A percentile compares a stretch with the other conserved stretches of the same genome.
Conservation (phyloP, 139 green algal genomes). For the Micractinium conductrix region DNA sequence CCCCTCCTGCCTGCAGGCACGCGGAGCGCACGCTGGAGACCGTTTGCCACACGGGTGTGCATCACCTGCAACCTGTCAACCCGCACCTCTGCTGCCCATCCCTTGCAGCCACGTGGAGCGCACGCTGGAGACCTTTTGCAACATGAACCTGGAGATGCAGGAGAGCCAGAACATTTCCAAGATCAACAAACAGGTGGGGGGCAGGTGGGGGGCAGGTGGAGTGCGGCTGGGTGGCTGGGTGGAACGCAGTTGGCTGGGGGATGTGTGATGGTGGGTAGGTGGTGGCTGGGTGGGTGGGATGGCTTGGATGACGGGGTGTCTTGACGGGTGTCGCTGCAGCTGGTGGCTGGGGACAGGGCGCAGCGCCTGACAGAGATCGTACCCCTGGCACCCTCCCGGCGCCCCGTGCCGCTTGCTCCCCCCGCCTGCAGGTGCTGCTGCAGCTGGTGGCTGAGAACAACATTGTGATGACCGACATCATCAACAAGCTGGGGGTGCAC, state of each 20-base stretch:
- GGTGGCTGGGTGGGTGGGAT: no score
- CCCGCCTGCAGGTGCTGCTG: constrained; percentile 41
- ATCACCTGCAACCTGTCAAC: constrained; percentile 26
- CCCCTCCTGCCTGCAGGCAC: constrained; percentile 36
- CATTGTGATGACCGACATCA: constrained; percentile 71
- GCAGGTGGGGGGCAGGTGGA: not conserved
- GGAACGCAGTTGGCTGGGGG: not conserved
- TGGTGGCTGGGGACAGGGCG: not conserved
- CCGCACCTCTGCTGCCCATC: not conserved
- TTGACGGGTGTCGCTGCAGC: not conserved
- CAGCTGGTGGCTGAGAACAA: constrained; percentile 70
- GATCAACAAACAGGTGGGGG: constrained; percentile 50
- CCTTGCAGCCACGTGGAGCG: constrained; percentile 55
- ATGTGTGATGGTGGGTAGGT: no score
- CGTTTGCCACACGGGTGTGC: constrained; percentile 50
- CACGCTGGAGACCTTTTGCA: constrained; percentile 61
- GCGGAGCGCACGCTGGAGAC: constrained; percentile 57
- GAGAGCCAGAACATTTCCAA: constrained; percentile 52
- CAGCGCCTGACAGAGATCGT: not conserved
- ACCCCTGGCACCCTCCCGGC: no score
- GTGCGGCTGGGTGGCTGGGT: not conserved
- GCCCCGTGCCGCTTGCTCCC: no score
- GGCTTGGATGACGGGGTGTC: no score
- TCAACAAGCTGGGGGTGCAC: constrained; percentile 67
- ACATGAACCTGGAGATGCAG: constrained; percentile 69